Evolutionary conservation across 257 asterid genomes (phyloP).

Genomic region (Solanum gandarillasii): DNA sequence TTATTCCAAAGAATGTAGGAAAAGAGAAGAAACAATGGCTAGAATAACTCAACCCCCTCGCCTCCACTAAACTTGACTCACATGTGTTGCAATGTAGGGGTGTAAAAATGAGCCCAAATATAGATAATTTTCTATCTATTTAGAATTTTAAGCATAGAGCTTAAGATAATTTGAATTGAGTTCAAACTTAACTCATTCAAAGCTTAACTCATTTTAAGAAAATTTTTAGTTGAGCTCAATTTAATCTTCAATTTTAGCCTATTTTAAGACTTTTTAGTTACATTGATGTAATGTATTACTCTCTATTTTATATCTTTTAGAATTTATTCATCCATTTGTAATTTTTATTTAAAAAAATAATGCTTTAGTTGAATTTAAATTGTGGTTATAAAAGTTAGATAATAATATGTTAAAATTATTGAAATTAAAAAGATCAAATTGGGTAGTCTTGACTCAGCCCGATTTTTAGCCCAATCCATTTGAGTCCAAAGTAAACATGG

Average conservation of each 20-base stretch:
- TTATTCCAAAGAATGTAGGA: neutral
- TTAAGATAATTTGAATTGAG: neutral
- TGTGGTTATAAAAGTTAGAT: neutral
- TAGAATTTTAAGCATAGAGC: neutral
- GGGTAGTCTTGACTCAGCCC: neutral
- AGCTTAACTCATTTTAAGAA: neutral
- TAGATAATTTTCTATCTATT: neutral
- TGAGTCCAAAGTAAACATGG: neutral
- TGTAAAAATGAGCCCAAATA: neutral
- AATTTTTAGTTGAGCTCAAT: neutral
- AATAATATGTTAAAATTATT: too few species aligned
- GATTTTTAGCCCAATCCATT: neutral
- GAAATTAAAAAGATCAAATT: too few species aligned
- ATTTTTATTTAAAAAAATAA: too few species aligned
- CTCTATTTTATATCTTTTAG: neutral
- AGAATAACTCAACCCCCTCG: neutral
- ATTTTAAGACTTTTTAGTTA: too few species aligned
- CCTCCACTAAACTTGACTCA: neutral
- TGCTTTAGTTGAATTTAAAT: too few species aligned
- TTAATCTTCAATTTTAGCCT: neutral
- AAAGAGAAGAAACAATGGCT: neutral
- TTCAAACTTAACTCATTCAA: neutral
- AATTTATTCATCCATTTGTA: too few species aligned
- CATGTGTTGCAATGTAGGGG: neutral
- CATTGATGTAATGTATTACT: neutral